Base-by-base conservation (phyloP, 371 early-diverging fungal species). In the Mucor piriformis region DNA sequence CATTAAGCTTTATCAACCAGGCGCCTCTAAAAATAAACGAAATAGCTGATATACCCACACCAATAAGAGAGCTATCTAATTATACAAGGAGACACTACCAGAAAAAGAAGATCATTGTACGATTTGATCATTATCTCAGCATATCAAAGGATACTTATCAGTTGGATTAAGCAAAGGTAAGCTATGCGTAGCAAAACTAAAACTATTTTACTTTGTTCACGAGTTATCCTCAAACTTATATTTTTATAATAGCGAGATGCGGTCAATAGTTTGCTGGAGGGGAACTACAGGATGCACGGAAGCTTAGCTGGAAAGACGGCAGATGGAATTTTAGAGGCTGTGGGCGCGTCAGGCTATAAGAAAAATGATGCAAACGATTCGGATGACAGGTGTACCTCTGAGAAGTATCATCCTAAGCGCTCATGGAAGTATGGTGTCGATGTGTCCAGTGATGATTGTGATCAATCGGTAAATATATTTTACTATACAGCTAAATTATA, bases 381-480 rank as follows among this genome's bases (percentile, higher is more conserved):
- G 5, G 32, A 57, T 50, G 50, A 38, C 25, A 50, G 58, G 20
- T 49, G 38, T 18, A 50, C 38, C 11, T 57, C 50, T 27, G 21
- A 57, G 16, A 38, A 57, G 18, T 57, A 42, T 21, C 50, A 57
- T n/a, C 50, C 49, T n/a, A 48, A 27, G 38, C 37, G 50, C 12
- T 49, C 49, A 18, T 40, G 42, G 49, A 50, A 37, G n/a, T 40
- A 57, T 40, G 16, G 25, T 18, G 58, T 50, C 32, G 25, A 13
- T 50, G 42, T 51, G 13, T 33, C 32, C 21, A 42, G 50, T 32
- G 51, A 59, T 59, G 21, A 43, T 43, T n/a, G 33, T 21, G 29
- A 50, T 43, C 43, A 11, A 46, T 46, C 11, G 46, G 46, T 46
- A 46, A 24, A 24, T 46, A 25, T 46, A 46, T 24, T 46, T 46